These are phyloP conservation scores for Teunomyces lycoperdinae DNA, from an alignment of 805 yeast species.

Conservation along the genomic window DNA sequence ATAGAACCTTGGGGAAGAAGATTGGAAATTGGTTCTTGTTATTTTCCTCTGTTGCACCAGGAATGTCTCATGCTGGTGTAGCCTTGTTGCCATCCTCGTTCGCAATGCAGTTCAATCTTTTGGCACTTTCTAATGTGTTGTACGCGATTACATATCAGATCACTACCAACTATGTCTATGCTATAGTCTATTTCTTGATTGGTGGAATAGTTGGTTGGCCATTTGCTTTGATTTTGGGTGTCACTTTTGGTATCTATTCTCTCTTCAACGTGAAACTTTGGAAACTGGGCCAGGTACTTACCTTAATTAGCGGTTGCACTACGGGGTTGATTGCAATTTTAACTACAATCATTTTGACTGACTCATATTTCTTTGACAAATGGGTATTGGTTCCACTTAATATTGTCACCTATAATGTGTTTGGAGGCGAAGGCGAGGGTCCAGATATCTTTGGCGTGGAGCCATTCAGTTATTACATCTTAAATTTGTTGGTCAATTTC, in stretches of 20 bases:
- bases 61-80: constrained; percentile 85
- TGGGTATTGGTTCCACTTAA: constrained; percentile 73
- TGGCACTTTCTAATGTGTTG: constrained; percentile 43
- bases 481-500: constrained; percentile 73
- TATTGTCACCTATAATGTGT: constrained; percentile 79
- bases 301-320: constrained; percentile 13
- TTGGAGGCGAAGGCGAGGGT: constrained; percentile 66
- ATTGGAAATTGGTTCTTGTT: constrained; percentile 61
- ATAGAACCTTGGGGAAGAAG: constrained; percentile 26
- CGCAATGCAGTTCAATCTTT: constrained; percentile 50
- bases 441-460: constrained; percentile 91
- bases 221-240: constrained; percentile 62
- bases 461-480: constrained; percentile 66
- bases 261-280: constrained; percentile 10
- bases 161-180: constrained; percentile 12
- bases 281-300: constrained; percentile 3
- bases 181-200: constrained; percentile 46
- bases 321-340: constrained; percentile 17
- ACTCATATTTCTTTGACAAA: constrained; percentile 60
- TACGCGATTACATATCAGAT: constrained; percentile 15
- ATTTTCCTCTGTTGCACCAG: constrained; percentile 66
- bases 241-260: constrained; percentile 53
- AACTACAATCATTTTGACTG: constrained; percentile 40
- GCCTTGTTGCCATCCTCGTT: constrained; percentile 82
- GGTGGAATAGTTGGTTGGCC: constrained; percentile 94